Evolutionary conservation across 2,329 filamentous ascomycete species (phyloP).

Genomic region (Claviceps cyperi): DNA sequence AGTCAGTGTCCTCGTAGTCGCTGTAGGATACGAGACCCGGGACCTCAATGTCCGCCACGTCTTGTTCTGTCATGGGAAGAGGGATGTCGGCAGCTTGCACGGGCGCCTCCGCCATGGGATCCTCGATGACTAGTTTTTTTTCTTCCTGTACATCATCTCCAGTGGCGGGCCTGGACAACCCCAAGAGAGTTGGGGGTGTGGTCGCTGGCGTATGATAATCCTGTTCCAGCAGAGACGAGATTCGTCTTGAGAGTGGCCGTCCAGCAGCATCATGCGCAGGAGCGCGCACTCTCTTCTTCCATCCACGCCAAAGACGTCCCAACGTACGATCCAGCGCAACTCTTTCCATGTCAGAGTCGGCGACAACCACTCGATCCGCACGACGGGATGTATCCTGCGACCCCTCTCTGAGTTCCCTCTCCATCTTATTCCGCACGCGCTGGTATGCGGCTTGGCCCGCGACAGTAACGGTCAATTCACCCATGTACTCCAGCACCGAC

Average conservation of each 20-base stretch:
- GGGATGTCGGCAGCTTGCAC: conserved; percentile 35
- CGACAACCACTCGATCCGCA: conserved; percentile 61
- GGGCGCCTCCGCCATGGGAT: conserved; percentile 15
- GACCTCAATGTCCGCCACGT: conserved; percentile 69
- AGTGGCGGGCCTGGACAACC: conserved; percentile 5
- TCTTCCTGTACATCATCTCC: conserved; percentile 5
- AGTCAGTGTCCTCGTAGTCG: conserved; percentile 43
- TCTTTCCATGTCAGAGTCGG: conserved; percentile 85
- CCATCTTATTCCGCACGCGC: conserved; percentile 43
- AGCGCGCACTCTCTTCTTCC: conserved; percentile 72
- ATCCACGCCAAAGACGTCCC: conserved; percentile 82
- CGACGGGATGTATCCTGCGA: conserved; percentile 30
- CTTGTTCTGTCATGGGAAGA: conserved; percentile 51
- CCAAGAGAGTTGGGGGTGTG: conserved; percentile 20
- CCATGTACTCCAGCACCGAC: conserved; percentile 85
- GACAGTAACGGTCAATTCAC: conserved; percentile 78
- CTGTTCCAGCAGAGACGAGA: conserved; percentile 17
- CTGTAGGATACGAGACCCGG: conserved; percentile 50
- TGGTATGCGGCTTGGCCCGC: conserved; percentile 73
- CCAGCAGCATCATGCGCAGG: conserved; percentile 33
- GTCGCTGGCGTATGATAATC: conserved; percentile 17
- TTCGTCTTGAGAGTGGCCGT: conserved; percentile 35
- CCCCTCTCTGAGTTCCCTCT: conserved; percentile 43
- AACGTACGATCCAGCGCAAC: conserved; percentile 80
- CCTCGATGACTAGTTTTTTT: conserved; percentile 7